These are phyloP conservation scores for Endogone sp. DNA, from an alignment of 192 early-diverging fungal species.

Conservation along the genomic window DNA sequence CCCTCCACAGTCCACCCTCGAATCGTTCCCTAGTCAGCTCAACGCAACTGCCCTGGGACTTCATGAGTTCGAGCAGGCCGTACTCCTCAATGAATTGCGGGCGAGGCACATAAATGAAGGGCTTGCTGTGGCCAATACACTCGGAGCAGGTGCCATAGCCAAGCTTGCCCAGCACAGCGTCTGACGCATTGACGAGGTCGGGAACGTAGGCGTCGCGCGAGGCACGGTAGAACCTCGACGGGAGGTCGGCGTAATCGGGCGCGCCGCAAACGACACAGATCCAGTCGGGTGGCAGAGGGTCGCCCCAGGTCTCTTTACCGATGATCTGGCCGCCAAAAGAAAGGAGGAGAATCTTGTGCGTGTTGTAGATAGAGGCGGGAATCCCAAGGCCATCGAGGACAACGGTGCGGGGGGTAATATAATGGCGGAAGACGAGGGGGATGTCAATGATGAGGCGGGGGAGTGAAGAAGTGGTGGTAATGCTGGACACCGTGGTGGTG, in stretches of 20 bases:
- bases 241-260: conserved; percentile 38
- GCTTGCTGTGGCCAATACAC: conserved; percentile 52
- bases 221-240: conserved; percentile 42
- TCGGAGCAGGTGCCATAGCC: conserved; percentile 64
- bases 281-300: conserved; percentile 49
- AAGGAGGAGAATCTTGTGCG: conserved; percentile 46
- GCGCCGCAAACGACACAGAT: conserved; percentile 57
- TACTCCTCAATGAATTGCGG: conserved; percentile 59
- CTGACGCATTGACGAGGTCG: conserved; percentile 53
- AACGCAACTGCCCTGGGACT: conserved; percentile 46
- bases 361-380: conserved; percentile 33
- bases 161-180: conserved; percentile 59
- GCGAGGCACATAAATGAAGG: conserved; percentile 56
- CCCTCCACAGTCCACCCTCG: conserved; percentile 49
- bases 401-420: conserved; percentile 31
- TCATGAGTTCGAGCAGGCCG: conserved; percentile 51
- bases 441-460: conserved; percentile 47
- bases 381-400: conserved; percentile 42
- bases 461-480: background rate
- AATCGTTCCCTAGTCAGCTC: conserved; percentile 51
- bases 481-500: background rate
- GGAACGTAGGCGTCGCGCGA: conserved; percentile 56
- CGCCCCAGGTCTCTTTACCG: conserved; percentile 39
- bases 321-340: conserved; percentile 52
- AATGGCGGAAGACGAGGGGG: conserved; percentile 52